Evolutionary conservation across 2,329 filamentous ascomycete genomes (phyloP).

Genomic region (Davidsoniella virescens): DNA sequence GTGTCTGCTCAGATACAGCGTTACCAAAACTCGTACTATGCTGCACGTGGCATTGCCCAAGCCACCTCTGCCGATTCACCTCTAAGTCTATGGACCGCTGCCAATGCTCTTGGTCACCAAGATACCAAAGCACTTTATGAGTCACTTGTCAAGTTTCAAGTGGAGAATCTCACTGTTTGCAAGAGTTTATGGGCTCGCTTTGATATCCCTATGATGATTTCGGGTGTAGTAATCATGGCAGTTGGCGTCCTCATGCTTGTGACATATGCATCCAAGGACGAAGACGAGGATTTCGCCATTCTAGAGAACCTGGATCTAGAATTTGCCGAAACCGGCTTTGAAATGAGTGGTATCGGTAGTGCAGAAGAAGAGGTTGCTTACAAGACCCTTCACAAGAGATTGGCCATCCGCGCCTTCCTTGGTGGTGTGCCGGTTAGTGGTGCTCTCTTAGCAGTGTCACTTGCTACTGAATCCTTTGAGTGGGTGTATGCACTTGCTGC

Average conservation of each 20-base stretch:
- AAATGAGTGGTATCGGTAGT: slow-evolving; percentile 26
- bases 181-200: slow-evolving; percentile 84
- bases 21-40: slow-evolving; percentile 74
- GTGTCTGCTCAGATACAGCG: slow-evolving; percentile 73
- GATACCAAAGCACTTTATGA: slow-evolving; percentile 29
- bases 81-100: slow-evolving; percentile 31
- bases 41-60: slow-evolving; percentile 51
- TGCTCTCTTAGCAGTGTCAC: slow-evolving; percentile 17
- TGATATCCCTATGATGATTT: slow-evolving; percentile 69
- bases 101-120: slow-evolving; percentile 25
- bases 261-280: slow-evolving; percentile 50
- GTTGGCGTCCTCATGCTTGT: slow-evolving; percentile 52
- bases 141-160: slow-evolving; percentile 59
- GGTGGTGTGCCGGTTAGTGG: slow-evolving; percentile 21
- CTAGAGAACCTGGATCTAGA: slow-evolving; percentile 42
- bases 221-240: slow-evolving; percentile 57
- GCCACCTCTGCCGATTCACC: slow-evolving; percentile 28
- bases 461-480: slow-evolving; percentile 22
- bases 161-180: slow-evolving; percentile 61
- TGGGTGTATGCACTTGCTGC: slow-evolving; percentile 20
- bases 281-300: slow-evolving; percentile 37
- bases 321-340: slow-evolving; percentile 40
- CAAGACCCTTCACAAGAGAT: slow-evolving; percentile 23
- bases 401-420: slow-evolving; percentile 23
- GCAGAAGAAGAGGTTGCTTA: slow-evolving; percentile 19